These are phyloP conservation scores for Geosmithia flava DNA, from an alignment of 2,329 filamentous ascomycete genomes.

Conservation along the genomic window DNA sequence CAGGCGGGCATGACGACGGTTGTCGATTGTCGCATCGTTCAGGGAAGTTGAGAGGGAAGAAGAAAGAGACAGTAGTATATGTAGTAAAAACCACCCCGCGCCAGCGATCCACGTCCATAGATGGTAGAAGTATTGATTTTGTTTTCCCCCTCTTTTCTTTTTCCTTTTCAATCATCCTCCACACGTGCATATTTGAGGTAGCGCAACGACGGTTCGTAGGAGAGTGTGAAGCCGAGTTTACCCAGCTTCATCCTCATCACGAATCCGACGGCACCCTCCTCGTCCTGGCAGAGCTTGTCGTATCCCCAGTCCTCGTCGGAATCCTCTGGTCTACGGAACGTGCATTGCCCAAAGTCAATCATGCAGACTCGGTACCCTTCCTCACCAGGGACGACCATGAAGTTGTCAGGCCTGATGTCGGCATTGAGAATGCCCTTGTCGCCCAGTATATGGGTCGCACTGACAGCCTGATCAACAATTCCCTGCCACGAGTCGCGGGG, in stretches of 20 bases:
- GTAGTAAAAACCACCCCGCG: neutral
- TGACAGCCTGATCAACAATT: slow-evolving; percentile 7
- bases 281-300: slow-evolving; percentile 2
- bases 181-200: neutral
- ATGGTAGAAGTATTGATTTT: too few relatives aligned
- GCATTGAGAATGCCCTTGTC: slow-evolving; percentile 11
- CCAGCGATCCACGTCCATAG: too few relatives aligned
- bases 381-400: slow-evolving; percentile 6
- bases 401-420: slow-evolving; percentile 11
- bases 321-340: slow-evolving; percentile 7
- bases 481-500: neutral
- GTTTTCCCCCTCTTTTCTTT: too few relatives aligned
- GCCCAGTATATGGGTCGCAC: slow-evolving; percentile 7
- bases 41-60: neutral
- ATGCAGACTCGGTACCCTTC: slow-evolving; percentile 8
- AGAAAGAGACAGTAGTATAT: neutral
- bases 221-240: neutral
- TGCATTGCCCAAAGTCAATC: slow-evolving; percentile 12
- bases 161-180: too few relatives aligned
- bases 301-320: neutral
- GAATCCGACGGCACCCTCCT: slow-evolving; percentile 8
- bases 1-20: slow-evolving; percentile 38
- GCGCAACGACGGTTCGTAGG: neutral
- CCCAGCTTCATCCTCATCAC: slow-evolving; percentile 7
- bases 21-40: slow-evolving; percentile 22